These are phyloP conservation scores for Thuidium tamariscinum DNA, from an alignment of 225 moss, liverwort and hornwort genomes.

Conservation along the genomic window DNA sequence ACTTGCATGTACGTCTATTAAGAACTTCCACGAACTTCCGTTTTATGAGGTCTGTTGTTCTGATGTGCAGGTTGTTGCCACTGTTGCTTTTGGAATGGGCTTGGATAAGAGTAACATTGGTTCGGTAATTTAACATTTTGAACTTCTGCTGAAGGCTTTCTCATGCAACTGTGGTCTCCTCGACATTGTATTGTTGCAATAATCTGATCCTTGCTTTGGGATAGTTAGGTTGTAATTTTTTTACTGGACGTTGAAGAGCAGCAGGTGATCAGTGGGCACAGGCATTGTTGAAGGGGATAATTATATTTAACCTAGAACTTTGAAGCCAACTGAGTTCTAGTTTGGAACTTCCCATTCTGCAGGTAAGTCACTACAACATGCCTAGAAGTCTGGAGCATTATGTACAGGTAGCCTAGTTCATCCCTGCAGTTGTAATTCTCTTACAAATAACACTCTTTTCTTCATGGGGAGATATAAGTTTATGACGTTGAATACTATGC, in stretches of 20 bases:
- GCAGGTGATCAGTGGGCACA: neutral
- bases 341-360: neutral
- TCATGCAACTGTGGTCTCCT: neutral
- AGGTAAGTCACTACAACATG: constrained; percentile 92
- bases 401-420: constrained; percentile 55
- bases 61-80: constrained; percentile 75
- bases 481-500: neutral
- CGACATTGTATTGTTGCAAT: neutral
- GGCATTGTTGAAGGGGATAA: neutral
- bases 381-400: constrained; percentile 91
- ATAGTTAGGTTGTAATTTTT: neutral
- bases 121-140: constrained; percentile 37
- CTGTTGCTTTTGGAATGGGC: constrained; percentile 97
- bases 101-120: constrained; percentile 91
- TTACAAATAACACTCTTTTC: neutral
- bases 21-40: neutral
- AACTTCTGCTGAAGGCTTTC: neutral
- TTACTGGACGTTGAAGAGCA: neutral
- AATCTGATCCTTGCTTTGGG: neutral
- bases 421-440: neutral
- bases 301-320: neutral
- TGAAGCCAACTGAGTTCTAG: neutral
- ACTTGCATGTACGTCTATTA: neutral
- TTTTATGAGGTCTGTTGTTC: neutral
- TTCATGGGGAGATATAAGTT: neutral